Percentiles rank a stretch among this genome's conserved stretches.
Conservation (phyloP, 2,329 filamentous ascomycete genomes). For the Eurotiales sp. region DNA sequence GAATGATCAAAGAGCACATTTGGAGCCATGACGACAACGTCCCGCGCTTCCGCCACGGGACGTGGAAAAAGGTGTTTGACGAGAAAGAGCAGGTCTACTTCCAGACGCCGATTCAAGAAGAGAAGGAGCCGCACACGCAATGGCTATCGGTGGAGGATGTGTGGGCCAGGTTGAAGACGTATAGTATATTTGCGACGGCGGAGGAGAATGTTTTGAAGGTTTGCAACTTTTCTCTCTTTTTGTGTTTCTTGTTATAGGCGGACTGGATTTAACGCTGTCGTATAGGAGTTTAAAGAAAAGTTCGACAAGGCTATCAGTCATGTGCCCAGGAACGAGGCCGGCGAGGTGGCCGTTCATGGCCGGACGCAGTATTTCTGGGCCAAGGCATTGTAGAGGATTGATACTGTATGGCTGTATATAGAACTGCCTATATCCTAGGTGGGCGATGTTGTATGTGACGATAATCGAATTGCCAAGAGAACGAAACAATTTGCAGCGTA, state of each 20-base stretch:
- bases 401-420: background rate
- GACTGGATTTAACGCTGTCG: background rate
- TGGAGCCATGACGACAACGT: conserved; percentile 55
- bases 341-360: conserved; percentile 62
- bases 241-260: background rate
- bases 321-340: conserved; percentile 49
- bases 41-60: conserved; percentile 61
- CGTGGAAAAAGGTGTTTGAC: conserved; percentile 64
- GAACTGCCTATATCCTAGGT: too few species aligned
- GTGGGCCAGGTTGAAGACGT: conserved; percentile 61
- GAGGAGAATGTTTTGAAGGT: conserved; percentile 48
- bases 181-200: conserved; percentile 65
- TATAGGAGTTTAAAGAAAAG: conserved; percentile 44
- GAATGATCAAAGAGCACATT: conserved; percentile 58
- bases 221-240: conserved; percentile 17
- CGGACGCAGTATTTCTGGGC: conserved; percentile 64
- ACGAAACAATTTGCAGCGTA: too few species aligned
- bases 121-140: conserved; percentile 54
- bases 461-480: too few species aligned
- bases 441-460: too few species aligned
- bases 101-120: conserved; percentile 58
- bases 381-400: conserved; percentile 1
- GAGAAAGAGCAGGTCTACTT: conserved; percentile 57
- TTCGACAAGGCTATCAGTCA: conserved; percentile 53
- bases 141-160: conserved; percentile 58